A percentile compares a stretch with the other conserved stretches of the same genome.
phyloP scores from a whole-genome alignment of 805 yeast genomes.

The Candida verbasci region DNA sequence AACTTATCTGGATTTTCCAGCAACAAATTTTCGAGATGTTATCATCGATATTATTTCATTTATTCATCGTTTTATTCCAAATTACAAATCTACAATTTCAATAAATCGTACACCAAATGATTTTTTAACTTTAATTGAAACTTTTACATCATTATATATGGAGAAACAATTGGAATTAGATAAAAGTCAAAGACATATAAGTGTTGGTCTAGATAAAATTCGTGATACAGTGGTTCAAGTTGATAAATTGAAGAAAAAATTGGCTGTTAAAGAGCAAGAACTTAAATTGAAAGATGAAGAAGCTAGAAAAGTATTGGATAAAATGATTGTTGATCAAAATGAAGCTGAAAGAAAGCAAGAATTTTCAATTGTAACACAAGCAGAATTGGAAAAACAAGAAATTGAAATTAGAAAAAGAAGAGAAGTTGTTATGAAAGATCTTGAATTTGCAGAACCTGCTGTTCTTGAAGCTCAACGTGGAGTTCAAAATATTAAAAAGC shows the following conservation, averaged over 20 bases:
- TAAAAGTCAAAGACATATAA: slow-evolving; percentile 66
- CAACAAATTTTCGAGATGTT: slow-evolving; percentile 34
- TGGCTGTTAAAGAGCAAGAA: slow-evolving; percentile 49
- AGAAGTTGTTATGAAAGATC: slow-evolving; percentile 52
- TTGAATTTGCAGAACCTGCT: slow-evolving; percentile 80
- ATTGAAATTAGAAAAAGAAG: slow-evolving; percentile 51
- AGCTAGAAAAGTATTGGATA: slow-evolving; percentile 67
- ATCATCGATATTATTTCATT: slow-evolving; percentile 43
- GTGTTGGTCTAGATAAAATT: slow-evolving; percentile 68
- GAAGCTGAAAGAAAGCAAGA: slow-evolving; percentile 90
- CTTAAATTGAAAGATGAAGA: slow-evolving; percentile 57
- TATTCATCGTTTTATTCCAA: slow-evolving; percentile 36
- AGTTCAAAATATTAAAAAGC: slow-evolving; percentile 89
- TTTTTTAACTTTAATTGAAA: slow-evolving; percentile 46
- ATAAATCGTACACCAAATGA: slow-evolving; percentile 45
- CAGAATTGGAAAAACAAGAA: slow-evolving; percentile 66
- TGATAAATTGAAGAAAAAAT: slow-evolving; percentile 47
- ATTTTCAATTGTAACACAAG: slow-evolving; percentile 73
- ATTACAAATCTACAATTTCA: slow-evolving; percentile 9
- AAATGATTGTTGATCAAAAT: slow-evolving; percentile 79
- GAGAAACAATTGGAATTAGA: slow-evolving; percentile 48
- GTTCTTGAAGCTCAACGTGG: slow-evolving; percentile 80
- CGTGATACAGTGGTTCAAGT: slow-evolving; percentile 76
- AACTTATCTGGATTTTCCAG: slow-evolving; percentile 7
- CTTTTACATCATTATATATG: slow-evolving; percentile 40